A percentile compares a stretch with the other conserved stretches of the same genome.
phyloP scores from a whole-genome alignment of 1,284 basidiomycete species.

The Sanghuangporus baumii region DNA sequence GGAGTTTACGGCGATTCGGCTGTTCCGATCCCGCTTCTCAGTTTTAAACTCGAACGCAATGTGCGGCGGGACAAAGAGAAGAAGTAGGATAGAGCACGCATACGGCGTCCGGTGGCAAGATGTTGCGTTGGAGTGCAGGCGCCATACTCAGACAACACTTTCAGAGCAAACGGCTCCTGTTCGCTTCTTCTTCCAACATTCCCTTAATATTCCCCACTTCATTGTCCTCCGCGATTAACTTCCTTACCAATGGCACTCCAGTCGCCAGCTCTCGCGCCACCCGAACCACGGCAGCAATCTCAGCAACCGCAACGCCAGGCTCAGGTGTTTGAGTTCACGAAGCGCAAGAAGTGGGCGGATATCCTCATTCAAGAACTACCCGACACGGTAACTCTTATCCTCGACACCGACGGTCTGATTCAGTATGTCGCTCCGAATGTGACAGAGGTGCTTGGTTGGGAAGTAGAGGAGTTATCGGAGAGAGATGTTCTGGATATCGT shows the following conservation, averaged over 20 bases:
- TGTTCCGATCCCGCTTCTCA: too few species aligned
- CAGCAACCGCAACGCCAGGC: constrained; percentile 4
- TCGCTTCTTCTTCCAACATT: background rate
- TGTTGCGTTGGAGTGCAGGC: background rate
- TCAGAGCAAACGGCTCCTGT: background rate
- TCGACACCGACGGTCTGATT: constrained; percentile 55
- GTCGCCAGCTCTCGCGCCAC: background rate
- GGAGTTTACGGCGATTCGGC: too few species aligned
- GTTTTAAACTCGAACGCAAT: too few species aligned
- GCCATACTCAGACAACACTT: background rate
- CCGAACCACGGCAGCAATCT: background rate
- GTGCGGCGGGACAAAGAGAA: too few species aligned
- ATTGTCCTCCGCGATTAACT: background rate
- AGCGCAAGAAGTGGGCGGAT: constrained; percentile 81
- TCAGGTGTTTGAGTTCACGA: constrained; percentile 68
- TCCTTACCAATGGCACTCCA: background rate
- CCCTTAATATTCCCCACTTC: background rate
- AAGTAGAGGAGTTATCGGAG: constrained; percentile 67
- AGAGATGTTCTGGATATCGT: constrained; percentile 58
- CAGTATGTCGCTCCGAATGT: constrained; percentile 69
- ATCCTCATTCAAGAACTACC: constrained; percentile 73
- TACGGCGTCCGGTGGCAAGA: background rate
- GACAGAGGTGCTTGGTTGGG: constrained; percentile 70
- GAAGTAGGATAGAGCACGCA: background rate
- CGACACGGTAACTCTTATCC: constrained; percentile 64